phyloP scores from a whole-genome alignment of 164 flowering plant genomes.

The Protea cynaroides region DNA sequence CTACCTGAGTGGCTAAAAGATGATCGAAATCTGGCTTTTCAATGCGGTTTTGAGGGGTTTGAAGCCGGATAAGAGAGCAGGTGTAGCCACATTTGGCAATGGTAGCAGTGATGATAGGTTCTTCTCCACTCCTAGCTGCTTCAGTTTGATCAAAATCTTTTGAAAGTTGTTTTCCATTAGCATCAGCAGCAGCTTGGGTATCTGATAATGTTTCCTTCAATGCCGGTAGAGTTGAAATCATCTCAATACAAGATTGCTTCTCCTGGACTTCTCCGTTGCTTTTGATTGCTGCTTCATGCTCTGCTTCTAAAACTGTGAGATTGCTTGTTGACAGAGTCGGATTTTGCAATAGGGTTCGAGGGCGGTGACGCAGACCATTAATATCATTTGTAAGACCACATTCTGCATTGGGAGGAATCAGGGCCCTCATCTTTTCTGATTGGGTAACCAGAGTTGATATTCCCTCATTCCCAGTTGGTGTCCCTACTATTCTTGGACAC shows the following conservation, averaged over 20 bases:
- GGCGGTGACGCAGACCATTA: background rate
- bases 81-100: constrained; percentile 36
- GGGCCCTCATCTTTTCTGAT: background rate
- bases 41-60: constrained; percentile 9
- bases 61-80: constrained; percentile 24
- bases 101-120: constrained; percentile 24
- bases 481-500: background rate
- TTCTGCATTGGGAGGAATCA: background rate
- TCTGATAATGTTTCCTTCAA: background rate
- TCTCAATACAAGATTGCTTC: background rate
- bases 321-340: no score
- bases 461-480: background rate
- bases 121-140: constrained; percentile 10
- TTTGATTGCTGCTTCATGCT: no score
- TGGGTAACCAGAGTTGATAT: background rate
- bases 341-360: no score
- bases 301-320: no score
- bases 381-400: background rate
- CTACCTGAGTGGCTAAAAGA: constrained; percentile 24
- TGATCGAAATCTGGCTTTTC: constrained; percentile 29
- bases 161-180: background rate
- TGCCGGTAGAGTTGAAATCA: background rate
- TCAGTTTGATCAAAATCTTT: background rate
- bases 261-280: no score
- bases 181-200: background rate